Percentiles rank a stretch among this genome's conserved stretches.
phyloP scores from a whole-genome alignment of 2,329 filamentous ascomycete species.

The Sporothrix protearum region DNA sequence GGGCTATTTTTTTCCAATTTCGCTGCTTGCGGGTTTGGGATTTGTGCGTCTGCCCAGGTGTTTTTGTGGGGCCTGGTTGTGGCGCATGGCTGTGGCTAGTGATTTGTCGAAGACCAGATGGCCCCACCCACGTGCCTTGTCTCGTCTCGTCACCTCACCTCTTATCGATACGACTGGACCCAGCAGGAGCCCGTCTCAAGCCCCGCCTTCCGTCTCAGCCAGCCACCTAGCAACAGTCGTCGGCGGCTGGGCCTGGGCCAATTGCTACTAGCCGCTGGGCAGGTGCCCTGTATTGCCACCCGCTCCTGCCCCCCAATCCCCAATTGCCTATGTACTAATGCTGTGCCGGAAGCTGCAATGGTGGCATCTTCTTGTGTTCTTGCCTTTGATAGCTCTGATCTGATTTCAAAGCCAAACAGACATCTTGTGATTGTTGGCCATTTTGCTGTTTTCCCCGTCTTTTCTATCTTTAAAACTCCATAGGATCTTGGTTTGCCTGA shows the following conservation, averaged over 20 bases:
- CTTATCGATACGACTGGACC: slow-evolving; percentile 23
- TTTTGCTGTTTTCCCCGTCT: neutral
- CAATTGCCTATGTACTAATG: slow-evolving; percentile 7
- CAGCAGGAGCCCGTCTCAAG: neutral
- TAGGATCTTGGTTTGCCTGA: no score
- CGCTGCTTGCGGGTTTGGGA: slow-evolving; percentile 17
- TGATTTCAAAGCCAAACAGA: slow-evolving; percentile 23
- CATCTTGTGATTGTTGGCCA: neutral
- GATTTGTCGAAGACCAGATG: neutral
- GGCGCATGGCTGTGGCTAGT: slow-evolving; percentile 11
- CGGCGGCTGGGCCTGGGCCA: neutral
- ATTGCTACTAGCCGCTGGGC: no score
- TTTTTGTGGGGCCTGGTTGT: slow-evolving; percentile 15
- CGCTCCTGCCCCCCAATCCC: neutral
- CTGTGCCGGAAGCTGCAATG: slow-evolving; percentile 26
- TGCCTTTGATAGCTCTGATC: neutral
- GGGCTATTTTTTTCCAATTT: slow-evolving; percentile 26
- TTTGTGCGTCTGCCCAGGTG: slow-evolving; percentile 26
- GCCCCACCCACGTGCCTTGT: neutral
- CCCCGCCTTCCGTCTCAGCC: neutral
- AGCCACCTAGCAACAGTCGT: neutral
- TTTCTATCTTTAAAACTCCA: neutral
- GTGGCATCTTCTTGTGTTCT: slow-evolving; percentile 25
- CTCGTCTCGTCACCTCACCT: no score
- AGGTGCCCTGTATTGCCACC: no score